A percentile compares a stretch with the other conserved stretches of the same genome.
These are phyloP conservation scores for Teunomyces lycoperdinae DNA, from an alignment of 805 yeast species.

Conservation along the genomic window DNA sequence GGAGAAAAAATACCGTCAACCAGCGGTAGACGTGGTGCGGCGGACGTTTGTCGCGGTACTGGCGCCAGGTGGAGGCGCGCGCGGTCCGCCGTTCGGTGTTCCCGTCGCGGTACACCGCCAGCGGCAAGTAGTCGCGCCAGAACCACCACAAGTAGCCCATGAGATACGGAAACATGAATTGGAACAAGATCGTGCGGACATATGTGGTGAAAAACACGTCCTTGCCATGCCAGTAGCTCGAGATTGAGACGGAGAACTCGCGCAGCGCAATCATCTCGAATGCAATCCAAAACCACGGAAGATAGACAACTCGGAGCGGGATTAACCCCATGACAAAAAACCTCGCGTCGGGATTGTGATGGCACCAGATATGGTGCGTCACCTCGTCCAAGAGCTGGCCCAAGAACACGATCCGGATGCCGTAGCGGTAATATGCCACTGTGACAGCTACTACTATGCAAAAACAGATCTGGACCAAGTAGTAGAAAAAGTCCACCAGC, in stretches of 20 bases:
- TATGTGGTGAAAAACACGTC: not conserved
- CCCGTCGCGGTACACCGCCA: conserved; percentile 14
- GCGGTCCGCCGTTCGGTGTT: conserved; percentile 13
- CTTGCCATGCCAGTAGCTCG: not conserved
- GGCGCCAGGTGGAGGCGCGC: conserved; percentile 9
- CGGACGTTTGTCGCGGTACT: conserved; percentile 6
- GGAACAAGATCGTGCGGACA: conserved; percentile 6
- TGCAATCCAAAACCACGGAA: conserved; percentile 28
- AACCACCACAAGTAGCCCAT: conserved; percentile 38
- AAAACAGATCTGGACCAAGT: conserved; percentile 20
- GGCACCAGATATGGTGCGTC: conserved; percentile 46
- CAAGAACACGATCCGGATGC: conserved; percentile 20
- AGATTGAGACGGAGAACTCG: conserved; percentile 1
- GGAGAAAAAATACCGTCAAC: conserved; percentile 17
- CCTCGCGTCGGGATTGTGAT: conserved; percentile 41
- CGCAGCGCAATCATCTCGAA: conserved; percentile 3
- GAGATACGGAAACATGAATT: conserved; percentile 5
- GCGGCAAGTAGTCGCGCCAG: conserved; percentile 15
- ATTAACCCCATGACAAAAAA: conserved; percentile 41
- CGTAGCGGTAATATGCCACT: conserved; percentile 13
- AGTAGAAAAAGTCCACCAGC: conserved; percentile 31
- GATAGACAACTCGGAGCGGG: conserved; percentile 40
- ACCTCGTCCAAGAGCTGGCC: conserved; percentile 38
- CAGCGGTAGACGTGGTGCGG: conserved; percentile 10
- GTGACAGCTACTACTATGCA: conserved; percentile 21